Evolutionary conservation across 1,284 basidiomycete genomes (phyloP), one percentile per base, ranked within the genome.

Genomic region (Wallemia mellicola): DNA sequence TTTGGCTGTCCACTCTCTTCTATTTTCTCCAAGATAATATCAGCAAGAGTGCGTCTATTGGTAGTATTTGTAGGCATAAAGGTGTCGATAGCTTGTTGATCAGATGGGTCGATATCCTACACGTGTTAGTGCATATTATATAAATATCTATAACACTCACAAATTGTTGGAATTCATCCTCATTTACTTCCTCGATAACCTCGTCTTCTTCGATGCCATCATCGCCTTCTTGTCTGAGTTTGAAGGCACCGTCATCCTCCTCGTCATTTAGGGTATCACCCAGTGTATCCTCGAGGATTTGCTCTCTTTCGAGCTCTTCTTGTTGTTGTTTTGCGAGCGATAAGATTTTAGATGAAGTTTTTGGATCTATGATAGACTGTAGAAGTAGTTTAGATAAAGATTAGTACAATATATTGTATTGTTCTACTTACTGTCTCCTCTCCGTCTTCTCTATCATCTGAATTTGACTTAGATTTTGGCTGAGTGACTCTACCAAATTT

Each of bases 11-110:
- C 7, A 24, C 22, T 19, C 24, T 17, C 54, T 61, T 75, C 77
- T 59, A 99, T 76, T 72, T 96, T 95, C 38, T 85, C 78, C 69
- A 99, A 87, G 63, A 98, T 98, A 32, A 98, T 75, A 69, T 99
- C 92, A 24, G 92, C 92, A 22, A 99, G 74, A 2, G 88, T 94
- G 67, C 79, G 78, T 28, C 86, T 79, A 14, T 14, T 24, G 11
- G 55, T 7, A 15, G 55, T 26, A 5, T 26, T 24, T 26, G 11
- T 7, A n/a, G 67, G 84, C 54, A 84, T 75, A 24, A 92, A 73
- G 15, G 80, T 76, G 64, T 92, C 86, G 24, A 94, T 73, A 11
- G 86, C 80, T 64, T 82, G 78, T 69, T 91, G 75, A 70, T 94
- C 89, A 62, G 75, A 79, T 62, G 83, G 79, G 72, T 94, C 87